Evolutionary conservation across 805 yeast genomes (phyloP).

Genomic region (Saccharomycopsis javanensis): DNA sequence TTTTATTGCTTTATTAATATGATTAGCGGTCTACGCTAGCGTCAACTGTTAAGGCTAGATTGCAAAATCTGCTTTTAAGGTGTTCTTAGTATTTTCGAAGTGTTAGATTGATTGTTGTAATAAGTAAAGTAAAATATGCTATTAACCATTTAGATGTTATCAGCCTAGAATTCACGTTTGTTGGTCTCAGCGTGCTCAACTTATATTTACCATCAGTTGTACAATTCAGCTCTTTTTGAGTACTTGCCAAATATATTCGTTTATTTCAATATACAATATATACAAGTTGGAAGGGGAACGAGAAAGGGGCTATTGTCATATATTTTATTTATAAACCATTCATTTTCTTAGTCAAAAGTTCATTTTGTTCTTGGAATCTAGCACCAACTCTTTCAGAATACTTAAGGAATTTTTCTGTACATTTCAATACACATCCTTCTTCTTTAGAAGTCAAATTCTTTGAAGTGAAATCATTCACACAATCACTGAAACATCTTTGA

Average conservation of each 20-base stretch:
- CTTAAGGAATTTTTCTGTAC: slow-evolving; percentile 95
- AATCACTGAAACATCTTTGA: slow-evolving; percentile 93
- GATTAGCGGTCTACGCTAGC: too few species aligned
- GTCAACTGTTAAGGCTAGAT: too few species aligned
- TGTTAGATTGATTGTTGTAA: too few species aligned
- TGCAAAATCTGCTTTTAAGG: too few species aligned
- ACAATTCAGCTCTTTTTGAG: neutral
- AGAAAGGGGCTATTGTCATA: neutral
- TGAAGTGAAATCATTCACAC: slow-evolving; percentile 97
- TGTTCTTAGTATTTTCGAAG: too few species aligned
- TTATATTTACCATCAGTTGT: too few species aligned
- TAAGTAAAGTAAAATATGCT: too few species aligned
- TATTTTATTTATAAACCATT: slow-evolving; percentile 21
- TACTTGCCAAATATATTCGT: neutral
- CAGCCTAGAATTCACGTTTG: too few species aligned
- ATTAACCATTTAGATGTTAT: too few species aligned
- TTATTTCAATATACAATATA: neutral
- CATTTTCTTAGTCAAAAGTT: slow-evolving; percentile 65
- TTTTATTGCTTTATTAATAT: too few species aligned
- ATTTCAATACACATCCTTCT: slow-evolving; percentile 73
- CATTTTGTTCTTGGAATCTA: slow-evolving; percentile 97
- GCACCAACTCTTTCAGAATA: slow-evolving; percentile 98
- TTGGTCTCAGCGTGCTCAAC: too few species aligned
- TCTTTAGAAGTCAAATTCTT: slow-evolving; percentile 79
- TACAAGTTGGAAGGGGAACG: neutral